Evolutionary conservation across 306 rosid species (phyloP).

Genomic region (Mimosa bimucronata): DNA sequence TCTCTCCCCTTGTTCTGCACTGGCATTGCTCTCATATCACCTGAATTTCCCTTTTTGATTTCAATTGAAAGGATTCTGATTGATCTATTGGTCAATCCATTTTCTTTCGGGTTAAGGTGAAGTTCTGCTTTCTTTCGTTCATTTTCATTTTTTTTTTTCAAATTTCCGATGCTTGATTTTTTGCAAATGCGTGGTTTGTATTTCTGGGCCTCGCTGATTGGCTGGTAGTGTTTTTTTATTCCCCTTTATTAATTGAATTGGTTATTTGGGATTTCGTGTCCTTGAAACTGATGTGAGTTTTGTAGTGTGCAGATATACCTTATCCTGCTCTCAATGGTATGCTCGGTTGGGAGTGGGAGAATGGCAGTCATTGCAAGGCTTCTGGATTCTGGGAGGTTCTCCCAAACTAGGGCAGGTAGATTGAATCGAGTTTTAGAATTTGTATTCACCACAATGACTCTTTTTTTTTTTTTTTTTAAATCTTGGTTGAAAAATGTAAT

Average conservation of each 20-base stretch:
- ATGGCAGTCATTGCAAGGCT: slow-evolving; percentile 88
- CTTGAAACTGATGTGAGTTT: slow-evolving; percentile 8
- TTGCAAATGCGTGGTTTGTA: not conserved
- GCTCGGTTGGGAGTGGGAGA: slow-evolving; percentile 76
- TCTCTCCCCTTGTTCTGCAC: not conserved
- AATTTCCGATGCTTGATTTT: not conserved
- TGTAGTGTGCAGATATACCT: slow-evolving; percentile 24
- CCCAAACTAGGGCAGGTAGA: slow-evolving; percentile 65
- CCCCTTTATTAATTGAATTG: not conserved
- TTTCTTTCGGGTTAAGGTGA: slow-evolving; percentile 28
- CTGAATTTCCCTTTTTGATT: slow-evolving; percentile 9
- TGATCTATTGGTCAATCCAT: not conserved
- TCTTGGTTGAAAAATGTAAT: not conserved
- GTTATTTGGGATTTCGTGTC: not conserved
- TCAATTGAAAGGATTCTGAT: slow-evolving; percentile 31
- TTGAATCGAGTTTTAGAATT: not conserved
- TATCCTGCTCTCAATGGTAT: slow-evolving; percentile 45
- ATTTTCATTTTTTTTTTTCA: not conserved
- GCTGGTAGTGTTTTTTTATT: not conserved
- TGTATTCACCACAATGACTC: not conserved
- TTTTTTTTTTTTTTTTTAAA: too few relatives aligned
- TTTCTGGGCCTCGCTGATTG: not conserved
- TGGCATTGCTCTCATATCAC: slow-evolving; percentile 41
- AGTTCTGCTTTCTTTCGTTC: not conserved
- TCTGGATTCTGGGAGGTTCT: slow-evolving; percentile 61